These are phyloP conservation scores for Neurospora sp. DNA, from an alignment of 2,329 filamentous ascomycete species.

Conservation along the genomic window DNA sequence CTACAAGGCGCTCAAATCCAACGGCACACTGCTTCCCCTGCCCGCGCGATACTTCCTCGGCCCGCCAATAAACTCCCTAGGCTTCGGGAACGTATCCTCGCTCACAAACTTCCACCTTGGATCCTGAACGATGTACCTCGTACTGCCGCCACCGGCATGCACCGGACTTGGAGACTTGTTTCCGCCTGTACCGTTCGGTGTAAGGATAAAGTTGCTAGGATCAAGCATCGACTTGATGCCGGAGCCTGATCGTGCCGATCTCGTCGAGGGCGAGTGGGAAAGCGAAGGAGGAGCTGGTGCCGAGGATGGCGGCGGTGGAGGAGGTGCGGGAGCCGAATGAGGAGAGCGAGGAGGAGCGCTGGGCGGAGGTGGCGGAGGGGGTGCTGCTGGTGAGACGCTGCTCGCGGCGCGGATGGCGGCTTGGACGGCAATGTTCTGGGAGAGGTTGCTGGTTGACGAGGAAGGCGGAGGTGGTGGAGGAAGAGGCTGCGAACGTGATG, in stretches of 20 bases:
- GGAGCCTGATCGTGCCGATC: conserved; percentile 29
- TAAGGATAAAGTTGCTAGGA: conserved; percentile 65
- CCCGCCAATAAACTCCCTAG: conserved; percentile 67
- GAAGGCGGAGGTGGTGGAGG: conserved; percentile 27
- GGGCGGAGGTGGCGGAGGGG: conserved; percentile 28
- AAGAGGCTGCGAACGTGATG: conserved; percentile 19
- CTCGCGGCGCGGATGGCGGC: conserved; percentile 29
- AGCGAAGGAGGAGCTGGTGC: conserved; percentile 22
- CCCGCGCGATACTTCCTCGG: conserved; percentile 78
- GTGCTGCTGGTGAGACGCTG: conserved; percentile 19
- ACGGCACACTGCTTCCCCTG: conserved; percentile 83
- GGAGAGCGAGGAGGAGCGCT: conserved; percentile 26
- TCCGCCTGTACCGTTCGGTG: conserved; percentile 43
- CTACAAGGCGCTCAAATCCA: conserved; percentile 60
- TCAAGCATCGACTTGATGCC: conserved; percentile 58
- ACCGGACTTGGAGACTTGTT: conserved; percentile 36
- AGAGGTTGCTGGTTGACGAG: conserved; percentile 19
- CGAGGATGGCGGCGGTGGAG: conserved; percentile 30
- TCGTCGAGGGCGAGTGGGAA: conserved; percentile 20
- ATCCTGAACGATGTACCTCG: conserved; percentile 58
- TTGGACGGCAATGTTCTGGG: conserved; percentile 29
- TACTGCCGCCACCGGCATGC: conserved; percentile 16
- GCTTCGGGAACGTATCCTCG: conserved; percentile 73
- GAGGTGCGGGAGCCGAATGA: conserved; percentile 27
- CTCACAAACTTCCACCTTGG: conserved; percentile 77